phyloP scores from a whole-genome alignment of 2,329 filamentous ascomycete species.

The Aspergillus pseudotamarii region DNA sequence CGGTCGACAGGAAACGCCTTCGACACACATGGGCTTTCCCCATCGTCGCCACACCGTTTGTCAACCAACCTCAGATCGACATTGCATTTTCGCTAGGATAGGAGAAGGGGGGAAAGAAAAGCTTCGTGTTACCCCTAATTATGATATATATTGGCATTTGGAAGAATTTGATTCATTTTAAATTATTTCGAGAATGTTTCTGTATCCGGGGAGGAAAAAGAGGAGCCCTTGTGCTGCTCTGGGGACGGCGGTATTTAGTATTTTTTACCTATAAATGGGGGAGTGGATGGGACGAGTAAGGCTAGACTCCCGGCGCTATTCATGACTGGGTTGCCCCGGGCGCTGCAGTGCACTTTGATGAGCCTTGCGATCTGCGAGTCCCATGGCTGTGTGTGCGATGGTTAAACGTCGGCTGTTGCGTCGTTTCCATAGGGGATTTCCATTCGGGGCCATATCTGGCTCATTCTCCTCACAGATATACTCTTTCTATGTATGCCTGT shows the following conservation, averaged over 20 bases:
- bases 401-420: neutral
- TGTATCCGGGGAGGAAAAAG: neutral
- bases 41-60: neutral
- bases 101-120: neutral
- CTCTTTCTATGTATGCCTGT: no score
- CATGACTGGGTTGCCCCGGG: slow-evolving; percentile 4
- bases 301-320: slow-evolving; percentile 6
- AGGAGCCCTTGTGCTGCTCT: no score
- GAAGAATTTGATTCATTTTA: neutral
- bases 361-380: slow-evolving; percentile 9
- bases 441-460: no score
- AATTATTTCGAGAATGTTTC: neutral
- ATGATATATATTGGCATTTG: neutral
- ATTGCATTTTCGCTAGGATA: neutral
- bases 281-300: neutral
- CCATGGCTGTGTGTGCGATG: neutral
- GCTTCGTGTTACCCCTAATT: neutral
- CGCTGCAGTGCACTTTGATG: neutral
- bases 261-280: no score
- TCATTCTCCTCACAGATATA: no score
- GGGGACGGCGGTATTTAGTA: no score
- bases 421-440: no score
- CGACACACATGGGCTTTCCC: neutral
- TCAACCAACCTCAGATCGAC: neutral
- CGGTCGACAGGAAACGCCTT: neutral